These are phyloP conservation scores for Coccomyxa sp. DNA, from an alignment of 139 green algal genomes.

Conservation along the genomic window DNA sequence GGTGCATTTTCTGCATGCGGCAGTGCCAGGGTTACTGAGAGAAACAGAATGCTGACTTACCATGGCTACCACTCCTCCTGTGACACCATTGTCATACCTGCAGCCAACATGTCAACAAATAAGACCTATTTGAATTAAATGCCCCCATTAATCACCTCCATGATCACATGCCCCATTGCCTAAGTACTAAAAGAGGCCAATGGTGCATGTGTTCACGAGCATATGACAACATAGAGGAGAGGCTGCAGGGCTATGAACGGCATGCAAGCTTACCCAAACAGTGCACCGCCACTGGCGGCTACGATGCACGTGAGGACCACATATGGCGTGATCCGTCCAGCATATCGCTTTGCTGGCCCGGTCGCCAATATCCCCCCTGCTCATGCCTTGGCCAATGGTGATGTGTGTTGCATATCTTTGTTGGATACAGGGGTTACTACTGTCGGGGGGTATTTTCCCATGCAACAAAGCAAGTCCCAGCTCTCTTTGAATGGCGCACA, in stretches of 20 bases:
- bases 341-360: conserved; percentile 14
- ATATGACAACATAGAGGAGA: too few species aligned
- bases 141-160: background rate
- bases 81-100: conserved; percentile 37
- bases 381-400: too few species aligned
- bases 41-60: background rate
- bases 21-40: too few species aligned
- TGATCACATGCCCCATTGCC: background rate
- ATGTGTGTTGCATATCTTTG: too few species aligned
- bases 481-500: too few species aligned
- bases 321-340: conserved; percentile 16
- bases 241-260: too few species aligned
- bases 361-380: background rate
- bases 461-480: too few species aligned
- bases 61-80: conserved; percentile 40
- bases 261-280: conserved; percentile 17
- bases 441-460: too few species aligned
- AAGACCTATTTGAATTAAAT: background rate
- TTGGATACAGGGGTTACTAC: too few species aligned
- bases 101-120: background rate
- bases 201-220: background rate
- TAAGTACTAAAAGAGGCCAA: background rate
- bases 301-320: conserved; percentile 25
- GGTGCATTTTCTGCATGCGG: too few species aligned
- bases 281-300: conserved; percentile 18